Base-by-base conservation (phyloP, 768 basidiomycete genomes). In the Mycena leptocephala region DNA sequence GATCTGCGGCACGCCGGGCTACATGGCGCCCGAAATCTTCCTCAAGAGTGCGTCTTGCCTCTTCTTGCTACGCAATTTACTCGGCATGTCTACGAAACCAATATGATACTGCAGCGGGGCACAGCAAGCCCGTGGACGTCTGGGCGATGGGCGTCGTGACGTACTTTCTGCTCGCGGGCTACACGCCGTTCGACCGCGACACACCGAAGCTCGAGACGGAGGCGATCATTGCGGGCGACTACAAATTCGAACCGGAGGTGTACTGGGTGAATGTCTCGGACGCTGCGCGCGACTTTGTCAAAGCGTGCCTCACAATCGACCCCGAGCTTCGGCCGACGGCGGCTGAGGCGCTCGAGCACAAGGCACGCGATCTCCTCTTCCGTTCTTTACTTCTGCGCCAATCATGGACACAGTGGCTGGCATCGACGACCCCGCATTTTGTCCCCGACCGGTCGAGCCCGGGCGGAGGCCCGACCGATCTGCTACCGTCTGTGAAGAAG, bases 61-160 rank as follows among this genome's bases (percentile, higher is more conserved):
- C n/a, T n/a, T n/a, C n/a, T n/a, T n/a, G n/a, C 5, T 10, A 2
- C n/a, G n/a, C n/a, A n/a, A n/a, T n/a, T n/a, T n/a, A n/a, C n/a
- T n/a, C n/a, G n/a, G n/a, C n/a, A n/a, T n/a, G n/a, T n/a, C n/a
- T n/a, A n/a, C n/a, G n/a, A n/a, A n/a, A n/a, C n/a, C n/a, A n/a
- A n/a, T n/a, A n/a, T n/a, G n/a, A 71, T 46, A 5, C n/a, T 10
- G 2, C 81, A 95, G 95, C 93, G 70, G 98, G 98, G 5, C 98
- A 99, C 80, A 92, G 95, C 51, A 98, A 95, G 86, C 97, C 97
- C 11, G 97, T 98, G 22, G 97, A 98, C 81, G 86, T 98, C 70
- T 97, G 97, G 97, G 97, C 98, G 0, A 97, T 99, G 92, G 98
- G 98, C 43, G 98, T 99, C 63, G 97, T 99, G 84, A 95, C 98